A percentile compares a stretch with the other conserved stretches of the same genome.
phyloP scores from a whole-genome alignment of 345 rosid species.

The Iberis pinnata region DNA sequence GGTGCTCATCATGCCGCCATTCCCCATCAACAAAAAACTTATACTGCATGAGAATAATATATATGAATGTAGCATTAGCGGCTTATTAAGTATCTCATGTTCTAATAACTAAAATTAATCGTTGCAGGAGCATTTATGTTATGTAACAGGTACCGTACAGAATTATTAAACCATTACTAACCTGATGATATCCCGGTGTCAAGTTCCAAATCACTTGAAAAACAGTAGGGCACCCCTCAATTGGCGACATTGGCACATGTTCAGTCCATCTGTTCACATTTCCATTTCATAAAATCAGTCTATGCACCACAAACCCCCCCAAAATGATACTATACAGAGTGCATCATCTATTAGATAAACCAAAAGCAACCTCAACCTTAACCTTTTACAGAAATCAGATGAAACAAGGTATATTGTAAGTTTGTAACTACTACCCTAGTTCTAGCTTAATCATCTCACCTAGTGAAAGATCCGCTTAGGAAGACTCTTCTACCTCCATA shows the following conservation, averaged over 20 bases:
- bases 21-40: conserved; percentile 88
- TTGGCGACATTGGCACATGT: conserved; percentile 64
- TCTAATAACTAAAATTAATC: too few relatives aligned
- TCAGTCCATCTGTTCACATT: conserved; percentile 60
- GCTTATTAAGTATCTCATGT: conserved; percentile 12
- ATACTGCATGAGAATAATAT: conserved; percentile 51
- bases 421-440: conserved; percentile 4
- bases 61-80: conserved; percentile 19
- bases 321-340: conserved; percentile 2
- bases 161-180: conserved; percentile 16
- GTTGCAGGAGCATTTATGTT: too few relatives aligned
- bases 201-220: conserved; percentile 66
- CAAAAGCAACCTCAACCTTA: conserved; percentile 8
- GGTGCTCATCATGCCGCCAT: conserved; percentile 85
- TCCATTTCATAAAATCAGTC: conserved; percentile 24
- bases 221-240: conserved; percentile 70
- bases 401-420: background rate
- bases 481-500: conserved; percentile 69
- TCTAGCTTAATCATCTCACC: conserved; percentile 39
- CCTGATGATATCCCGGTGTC: conserved; percentile 83
- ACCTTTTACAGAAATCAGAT: too few relatives aligned
- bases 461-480: conserved; percentile 62
- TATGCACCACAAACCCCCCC: background rate
- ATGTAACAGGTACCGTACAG: conserved; percentile 5
- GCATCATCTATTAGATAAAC: background rate